These are phyloP conservation scores for Aspergillus sp. DNA, from an alignment of 2,329 filamentous ascomycete species.

Conservation along the genomic window DNA sequence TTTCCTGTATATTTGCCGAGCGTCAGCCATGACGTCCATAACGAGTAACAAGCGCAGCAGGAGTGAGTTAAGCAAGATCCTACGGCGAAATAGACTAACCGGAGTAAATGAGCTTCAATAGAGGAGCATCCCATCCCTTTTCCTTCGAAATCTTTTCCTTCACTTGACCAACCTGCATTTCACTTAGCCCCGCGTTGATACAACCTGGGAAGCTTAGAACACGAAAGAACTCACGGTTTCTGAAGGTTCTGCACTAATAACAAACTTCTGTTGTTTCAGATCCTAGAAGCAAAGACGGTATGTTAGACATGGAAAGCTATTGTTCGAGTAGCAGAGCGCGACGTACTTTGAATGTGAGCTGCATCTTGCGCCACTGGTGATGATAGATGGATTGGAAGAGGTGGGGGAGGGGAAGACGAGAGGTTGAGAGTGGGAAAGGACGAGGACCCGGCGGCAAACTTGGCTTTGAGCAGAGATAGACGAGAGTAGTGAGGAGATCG, in stretches of 20 bases:
- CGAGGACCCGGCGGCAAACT: constrained; percentile 4
- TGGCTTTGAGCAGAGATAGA: not conserved
- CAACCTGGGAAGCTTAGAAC: constrained; percentile 11
- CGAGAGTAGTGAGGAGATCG: not conserved
- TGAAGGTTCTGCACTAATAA: constrained; percentile 89
- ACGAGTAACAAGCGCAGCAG: not conserved
- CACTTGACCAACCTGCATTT: constrained; percentile 75
- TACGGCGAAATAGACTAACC: constrained; percentile 61
- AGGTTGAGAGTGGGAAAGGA: constrained; percentile 10
- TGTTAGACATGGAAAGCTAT: constrained; percentile 24
- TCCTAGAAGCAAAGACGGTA: constrained; percentile 62
- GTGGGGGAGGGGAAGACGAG: constrained; percentile 21
- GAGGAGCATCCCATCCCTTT: constrained; percentile 90
- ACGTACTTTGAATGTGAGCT: constrained; percentile 72
- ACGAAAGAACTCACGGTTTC: constrained; percentile 71
- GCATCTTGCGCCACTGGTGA: constrained; percentile 58
- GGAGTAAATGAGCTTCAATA: constrained; percentile 97
- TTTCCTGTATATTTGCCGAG: constrained; percentile 67
- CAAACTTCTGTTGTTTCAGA: constrained; percentile 98
- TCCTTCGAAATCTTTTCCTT: constrained; percentile 91
- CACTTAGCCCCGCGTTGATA: constrained; percentile 42
- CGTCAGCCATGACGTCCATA: constrained; percentile 20
- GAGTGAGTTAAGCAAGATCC: not conserved
- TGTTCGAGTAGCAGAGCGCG: constrained; percentile 17
- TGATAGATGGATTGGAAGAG: constrained; percentile 25